Evolutionary conservation across 768 basidiomycete genomes (phyloP).

Genomic region (Pholiota molesta): DNA sequence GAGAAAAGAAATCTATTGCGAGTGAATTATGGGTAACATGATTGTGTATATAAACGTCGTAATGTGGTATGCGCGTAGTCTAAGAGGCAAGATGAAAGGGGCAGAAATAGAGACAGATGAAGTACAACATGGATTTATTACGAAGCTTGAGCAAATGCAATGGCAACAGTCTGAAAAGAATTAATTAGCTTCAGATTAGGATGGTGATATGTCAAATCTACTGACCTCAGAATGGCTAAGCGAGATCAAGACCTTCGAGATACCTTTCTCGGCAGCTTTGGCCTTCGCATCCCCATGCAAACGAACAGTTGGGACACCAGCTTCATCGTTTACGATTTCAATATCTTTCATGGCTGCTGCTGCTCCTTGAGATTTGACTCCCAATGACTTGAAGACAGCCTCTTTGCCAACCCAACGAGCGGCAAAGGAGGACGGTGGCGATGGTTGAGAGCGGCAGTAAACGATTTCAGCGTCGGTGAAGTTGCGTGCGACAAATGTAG

Average conservation of each 20-base stretch:
- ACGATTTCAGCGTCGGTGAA: slow-evolving; percentile 88
- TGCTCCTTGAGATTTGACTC: slow-evolving; percentile 88
- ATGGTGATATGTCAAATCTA: slow-evolving; percentile 19
- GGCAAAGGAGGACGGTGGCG: slow-evolving; percentile 88
- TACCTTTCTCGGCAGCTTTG: slow-evolving; percentile 72
- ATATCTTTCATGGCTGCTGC: slow-evolving; percentile 97
- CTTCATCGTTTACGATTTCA: slow-evolving; percentile 81
- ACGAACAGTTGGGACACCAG: slow-evolving; percentile 78
- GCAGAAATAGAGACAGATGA: neutral
- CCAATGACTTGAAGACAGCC: slow-evolving; percentile 95
- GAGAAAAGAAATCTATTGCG: slow-evolving; percentile 22
- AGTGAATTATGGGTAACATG: slow-evolving; percentile 9
- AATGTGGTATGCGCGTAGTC: slow-evolving; percentile 17
- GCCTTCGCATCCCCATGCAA: slow-evolving; percentile 81
- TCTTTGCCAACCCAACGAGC: slow-evolving; percentile 98
- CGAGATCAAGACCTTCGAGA: slow-evolving; percentile 78
- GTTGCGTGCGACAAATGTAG: slow-evolving; percentile 87
- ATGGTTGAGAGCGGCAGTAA: slow-evolving; percentile 88
- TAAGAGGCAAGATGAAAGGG: slow-evolving; percentile 10
- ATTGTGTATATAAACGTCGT: slow-evolving; percentile 10
- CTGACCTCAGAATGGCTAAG: slow-evolving; percentile 91
- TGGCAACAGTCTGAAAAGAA: slow-evolving; percentile 68
- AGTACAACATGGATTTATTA: slow-evolving; percentile 25
- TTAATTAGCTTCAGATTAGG: slow-evolving; percentile 15
- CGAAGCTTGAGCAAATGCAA: slow-evolving; percentile 84